Base-by-base conservation (phyloP, 768 basidiomycete species). In the Hypholoma fasciculare region DNA sequence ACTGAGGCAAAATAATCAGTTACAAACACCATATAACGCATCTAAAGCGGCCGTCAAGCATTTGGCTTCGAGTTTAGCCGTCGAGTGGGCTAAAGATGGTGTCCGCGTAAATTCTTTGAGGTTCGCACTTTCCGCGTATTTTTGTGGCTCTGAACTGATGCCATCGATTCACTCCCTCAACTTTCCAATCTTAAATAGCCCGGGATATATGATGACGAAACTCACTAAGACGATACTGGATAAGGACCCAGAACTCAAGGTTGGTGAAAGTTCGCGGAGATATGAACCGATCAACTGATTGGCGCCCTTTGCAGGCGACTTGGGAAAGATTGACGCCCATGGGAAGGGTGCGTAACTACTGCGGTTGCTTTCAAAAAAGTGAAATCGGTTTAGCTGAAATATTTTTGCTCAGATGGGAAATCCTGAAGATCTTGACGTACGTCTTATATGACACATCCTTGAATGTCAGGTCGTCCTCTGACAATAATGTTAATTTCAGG, bases 1-100 rank as follows among this genome's bases (percentile, higher is more conserved):
- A 93, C 30, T 34, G 1, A 34, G 30, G 30, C 30, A 34, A 34
- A 34, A 34, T 7, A 34, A 3, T 34, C 30, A 34, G 84, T 84
- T 83, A 42, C 96, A 98, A 80, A 91, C 92, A 4, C 94, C 96
- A 0, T 98, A 98, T 72, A 98, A 98, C 72, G 91, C 92, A 8
- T 96, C 94, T 17, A 98, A 96, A 78, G 93, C 93, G 37, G 92
- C 95, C 49, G 95, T 98, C 36, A 89, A 90, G 65, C 96, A 98
- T 68, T 92, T 98, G 92, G 94, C 94, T 12, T 79, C 91, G 1
- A 92, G 89, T 63, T 80, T 98, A 36, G 96, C 90, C 1, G 94
- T 98, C 23, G 96, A 98, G 75, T 98, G 96, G 95, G 96, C 96
- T 0, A 90, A 88, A 71, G 85, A 88, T 62, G 87, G 87, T 48